These are phyloP conservation scores for Drosera spatulata DNA, from an alignment of 179 eudicot genomes.

Conservation along the genomic window DNA sequence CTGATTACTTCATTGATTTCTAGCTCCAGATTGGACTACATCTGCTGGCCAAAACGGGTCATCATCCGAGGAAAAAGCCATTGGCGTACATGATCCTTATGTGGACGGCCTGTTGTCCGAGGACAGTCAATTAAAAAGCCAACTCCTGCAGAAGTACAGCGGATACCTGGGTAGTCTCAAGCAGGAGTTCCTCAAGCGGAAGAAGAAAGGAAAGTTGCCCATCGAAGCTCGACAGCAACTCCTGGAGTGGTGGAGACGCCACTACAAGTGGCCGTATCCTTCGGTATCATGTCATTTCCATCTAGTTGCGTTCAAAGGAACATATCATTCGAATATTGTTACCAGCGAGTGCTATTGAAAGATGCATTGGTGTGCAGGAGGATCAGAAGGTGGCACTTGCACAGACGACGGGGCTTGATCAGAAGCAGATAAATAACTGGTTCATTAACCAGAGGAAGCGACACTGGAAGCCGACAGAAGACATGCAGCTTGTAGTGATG, in stretches of 20 bases:
- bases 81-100: no score
- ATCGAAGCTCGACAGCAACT: constrained; percentile 1
- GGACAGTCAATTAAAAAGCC: constrained; percentile 1
- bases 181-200: background rate
- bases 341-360: no score
- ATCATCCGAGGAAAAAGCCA: no score
- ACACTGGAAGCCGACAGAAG: constrained; percentile 1
- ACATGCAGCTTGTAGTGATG: background rate
- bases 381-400: background rate
- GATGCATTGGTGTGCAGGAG: background rate
- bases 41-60: no score
- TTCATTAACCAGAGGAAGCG: constrained; percentile 1
- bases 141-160: constrained; percentile 1
- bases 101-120: background rate
- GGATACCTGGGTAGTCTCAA: constrained; percentile 4
- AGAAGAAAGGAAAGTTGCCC: constrained; percentile 1
- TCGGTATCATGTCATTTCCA: background rate
- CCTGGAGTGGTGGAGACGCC: constrained; percentile 1
- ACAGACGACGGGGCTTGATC: background rate
- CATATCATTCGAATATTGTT: no score
- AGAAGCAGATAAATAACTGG: constrained; percentile 2
- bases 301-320: background rate
- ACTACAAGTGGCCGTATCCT: constrained; percentile 5
- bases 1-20: no score
- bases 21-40: no score